Conservation (phyloP, 1,139 yeast genomes). For the Debaryomycetaceae sp. region DNA sequence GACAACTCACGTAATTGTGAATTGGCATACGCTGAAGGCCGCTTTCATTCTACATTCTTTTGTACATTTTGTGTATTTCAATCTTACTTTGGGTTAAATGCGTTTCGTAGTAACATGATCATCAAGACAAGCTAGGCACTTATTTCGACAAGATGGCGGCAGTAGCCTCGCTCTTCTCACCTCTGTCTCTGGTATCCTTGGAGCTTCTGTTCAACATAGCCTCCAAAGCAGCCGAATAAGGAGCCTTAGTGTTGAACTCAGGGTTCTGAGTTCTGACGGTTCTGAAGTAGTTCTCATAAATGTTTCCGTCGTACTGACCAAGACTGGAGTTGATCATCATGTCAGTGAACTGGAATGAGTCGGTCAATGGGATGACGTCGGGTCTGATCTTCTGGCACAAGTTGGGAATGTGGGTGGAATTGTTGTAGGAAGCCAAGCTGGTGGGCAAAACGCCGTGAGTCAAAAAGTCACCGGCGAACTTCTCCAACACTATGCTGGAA, state of each 20-base stretch:
- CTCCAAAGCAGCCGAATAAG: slow-evolving; percentile 33
- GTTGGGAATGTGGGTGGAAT: slow-evolving; percentile 28
- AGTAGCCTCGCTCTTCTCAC: slow-evolving; percentile 27
- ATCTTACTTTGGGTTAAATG: no score
- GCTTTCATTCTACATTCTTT: no score
- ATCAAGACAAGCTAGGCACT: slow-evolving; percentile 2
- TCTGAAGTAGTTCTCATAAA: slow-evolving; percentile 43
- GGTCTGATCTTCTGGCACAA: slow-evolving; percentile 40
- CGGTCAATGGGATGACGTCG: slow-evolving; percentile 41
- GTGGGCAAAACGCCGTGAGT: slow-evolving; percentile 31
- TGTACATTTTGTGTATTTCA: slow-evolving; percentile 1
- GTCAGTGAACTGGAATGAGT: slow-evolving; percentile 46
- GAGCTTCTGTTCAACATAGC: slow-evolving; percentile 36
- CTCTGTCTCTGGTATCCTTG: slow-evolving; percentile 36
- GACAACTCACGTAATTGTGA: no score
- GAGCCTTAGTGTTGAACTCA: slow-evolving; percentile 34
- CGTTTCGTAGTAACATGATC: no score
- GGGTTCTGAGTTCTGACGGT: slow-evolving; percentile 36
- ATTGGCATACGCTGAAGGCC: no score
- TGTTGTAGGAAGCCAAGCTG: slow-evolving; percentile 30
- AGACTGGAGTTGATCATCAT: slow-evolving; percentile 40
- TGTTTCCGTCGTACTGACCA: slow-evolving; percentile 43
- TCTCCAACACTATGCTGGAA: slow-evolving; percentile 30
- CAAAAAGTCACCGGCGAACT: slow-evolving; percentile 38
- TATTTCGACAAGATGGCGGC: slow-evolving; percentile 31